Percentiles rank a stretch among this genome's conserved stretches.
Evolutionary conservation across 805 yeast genomes (phyloP).

Genomic region (Myxozyma mucilagina): DNA sequence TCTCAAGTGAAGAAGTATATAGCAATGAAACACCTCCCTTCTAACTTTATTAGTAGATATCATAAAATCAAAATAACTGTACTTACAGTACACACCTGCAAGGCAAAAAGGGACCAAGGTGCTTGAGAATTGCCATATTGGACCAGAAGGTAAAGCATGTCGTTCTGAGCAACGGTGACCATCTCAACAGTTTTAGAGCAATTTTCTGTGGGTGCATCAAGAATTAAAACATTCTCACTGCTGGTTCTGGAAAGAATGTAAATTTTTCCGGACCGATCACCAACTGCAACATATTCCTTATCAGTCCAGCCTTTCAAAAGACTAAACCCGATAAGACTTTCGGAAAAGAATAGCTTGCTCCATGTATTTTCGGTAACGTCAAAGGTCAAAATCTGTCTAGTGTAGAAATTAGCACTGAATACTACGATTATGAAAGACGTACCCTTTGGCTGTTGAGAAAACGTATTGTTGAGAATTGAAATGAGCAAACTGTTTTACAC

Average conservation of each 20-base stretch:
- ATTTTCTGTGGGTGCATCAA: conserved; percentile 10
- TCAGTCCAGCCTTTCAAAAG: conserved; percentile 45
- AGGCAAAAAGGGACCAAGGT: conserved; percentile 49
- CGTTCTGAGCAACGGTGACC: conserved; percentile 21
- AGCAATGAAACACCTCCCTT: background rate
- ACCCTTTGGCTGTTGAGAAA: conserved; percentile 37
- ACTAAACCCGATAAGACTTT: conserved; percentile 45
- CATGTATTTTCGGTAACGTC: conserved; percentile 24
- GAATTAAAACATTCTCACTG: conserved; percentile 4
- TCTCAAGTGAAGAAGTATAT: conserved; percentile 27
- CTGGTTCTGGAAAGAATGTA: conserved; percentile 30
- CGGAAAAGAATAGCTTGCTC: conserved; percentile 37
- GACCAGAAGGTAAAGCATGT: conserved; percentile 42
- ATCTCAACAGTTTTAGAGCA: conserved; percentile 24
- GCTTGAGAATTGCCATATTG: conserved; percentile 72
- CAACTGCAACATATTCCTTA: conserved; percentile 29
- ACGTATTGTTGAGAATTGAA: conserved; percentile 19
- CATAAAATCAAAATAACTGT: background rate
- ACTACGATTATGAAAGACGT: background rate
- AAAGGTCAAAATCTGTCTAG: conserved; percentile 11
- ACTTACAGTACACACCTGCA: conserved; percentile 16
- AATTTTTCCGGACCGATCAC: conserved; percentile 39
- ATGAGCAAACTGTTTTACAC: conserved; percentile 18
- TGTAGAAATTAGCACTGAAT: background rate
- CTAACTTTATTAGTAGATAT: background rate